Evolutionary conservation across 257 asterid genomes (phyloP).

Genomic region (Solanum boliviense): DNA sequence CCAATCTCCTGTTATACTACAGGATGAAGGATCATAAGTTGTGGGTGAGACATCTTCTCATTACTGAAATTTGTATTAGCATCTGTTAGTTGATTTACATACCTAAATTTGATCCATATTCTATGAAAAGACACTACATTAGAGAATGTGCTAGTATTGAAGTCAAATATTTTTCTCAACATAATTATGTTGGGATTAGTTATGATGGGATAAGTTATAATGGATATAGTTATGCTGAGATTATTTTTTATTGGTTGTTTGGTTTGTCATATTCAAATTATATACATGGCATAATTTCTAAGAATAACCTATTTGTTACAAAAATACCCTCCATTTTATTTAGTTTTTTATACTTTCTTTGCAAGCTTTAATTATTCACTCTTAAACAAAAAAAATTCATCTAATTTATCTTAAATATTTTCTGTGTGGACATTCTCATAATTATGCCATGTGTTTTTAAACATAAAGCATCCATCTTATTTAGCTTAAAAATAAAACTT

Average conservation of each 20-base stretch:
- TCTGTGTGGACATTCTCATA: neutral
- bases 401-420: neutral
- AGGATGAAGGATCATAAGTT: neutral
- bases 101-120: neutral
- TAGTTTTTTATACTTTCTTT: neutral
- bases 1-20: neutral
- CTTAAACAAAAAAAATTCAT: neutral
- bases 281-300: neutral
- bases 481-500: too few relatives aligned
- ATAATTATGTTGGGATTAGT: neutral
- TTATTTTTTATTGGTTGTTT: neutral
- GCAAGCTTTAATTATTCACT: neutral
- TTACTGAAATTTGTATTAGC: neutral
- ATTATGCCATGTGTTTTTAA: neutral
- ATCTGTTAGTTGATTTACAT: neutral
- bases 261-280: neutral
- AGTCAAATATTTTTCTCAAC: neutral
- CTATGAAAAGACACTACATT: neutral
- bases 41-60: neutral
- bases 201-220: neutral
- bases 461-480: neutral
- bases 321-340: neutral
- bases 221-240: neutral
- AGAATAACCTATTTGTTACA: neutral
- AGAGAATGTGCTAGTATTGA: neutral